A percentile compares a stretch with the other conserved stretches of the same genome.
These are phyloP conservation scores for Aspergillus sp. DNA, from an alignment of 2,329 filamentous ascomycete genomes.

Conservation along the genomic window DNA sequence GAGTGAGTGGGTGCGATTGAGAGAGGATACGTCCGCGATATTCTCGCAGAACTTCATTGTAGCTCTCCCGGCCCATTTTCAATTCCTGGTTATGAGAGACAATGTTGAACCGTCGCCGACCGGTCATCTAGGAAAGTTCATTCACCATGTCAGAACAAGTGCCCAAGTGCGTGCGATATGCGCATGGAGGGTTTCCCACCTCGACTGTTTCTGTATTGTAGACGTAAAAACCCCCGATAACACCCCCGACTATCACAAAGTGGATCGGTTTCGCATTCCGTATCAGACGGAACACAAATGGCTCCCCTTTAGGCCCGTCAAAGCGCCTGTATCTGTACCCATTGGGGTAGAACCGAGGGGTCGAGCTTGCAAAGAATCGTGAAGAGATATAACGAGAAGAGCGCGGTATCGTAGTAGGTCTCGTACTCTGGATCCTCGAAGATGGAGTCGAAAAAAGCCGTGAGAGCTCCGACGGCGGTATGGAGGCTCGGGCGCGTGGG, in stretches of 20 bases:
- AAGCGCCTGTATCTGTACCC: conserved; percentile 23
- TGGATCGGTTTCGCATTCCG: conserved; percentile 26
- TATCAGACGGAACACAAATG: conserved; percentile 19
- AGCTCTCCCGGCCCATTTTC: conserved; percentile 42
- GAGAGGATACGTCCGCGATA: conserved; percentile 51
- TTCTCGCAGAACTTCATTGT: conserved; percentile 49
- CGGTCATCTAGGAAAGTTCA: conserved; percentile 44
- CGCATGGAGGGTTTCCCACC: conserved; percentile 27
- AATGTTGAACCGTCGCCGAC: conserved; percentile 60
- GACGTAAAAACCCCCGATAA: conserved; percentile 50
- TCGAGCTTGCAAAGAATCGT: conserved; percentile 17
- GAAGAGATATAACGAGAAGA: neutral
- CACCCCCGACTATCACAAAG: conserved; percentile 40
- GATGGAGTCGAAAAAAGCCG: neutral
- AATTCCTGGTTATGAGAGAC: conserved; percentile 49
- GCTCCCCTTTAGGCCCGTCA: conserved; percentile 6
- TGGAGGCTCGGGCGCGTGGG: neutral
- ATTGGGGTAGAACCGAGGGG: conserved; percentile 6
- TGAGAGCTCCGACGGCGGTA: conserved; percentile 3
- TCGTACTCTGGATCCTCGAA: neutral
- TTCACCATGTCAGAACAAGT: neutral
- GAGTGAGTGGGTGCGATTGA: conserved; percentile 48
- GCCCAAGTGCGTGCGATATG: neutral
- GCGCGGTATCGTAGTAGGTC: neutral
- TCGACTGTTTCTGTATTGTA: conserved; percentile 59